Evolutionary conservation across 768 basidiomycete species (phyloP).

Genomic region (Panaeolus cyanescens): DNA sequence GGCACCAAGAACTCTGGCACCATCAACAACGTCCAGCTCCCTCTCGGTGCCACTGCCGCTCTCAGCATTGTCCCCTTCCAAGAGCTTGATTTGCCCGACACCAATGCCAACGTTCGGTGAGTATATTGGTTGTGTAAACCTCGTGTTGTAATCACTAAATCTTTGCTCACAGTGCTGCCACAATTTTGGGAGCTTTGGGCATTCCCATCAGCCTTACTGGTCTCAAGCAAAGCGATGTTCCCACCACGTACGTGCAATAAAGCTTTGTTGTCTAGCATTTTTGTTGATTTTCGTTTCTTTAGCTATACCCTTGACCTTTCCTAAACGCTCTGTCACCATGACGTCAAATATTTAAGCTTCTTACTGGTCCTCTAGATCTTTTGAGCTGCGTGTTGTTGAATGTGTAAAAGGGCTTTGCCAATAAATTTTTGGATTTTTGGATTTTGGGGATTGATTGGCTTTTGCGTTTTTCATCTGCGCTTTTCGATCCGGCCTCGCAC

Average conservation of each 20-base stretch:
- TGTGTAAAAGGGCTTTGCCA: background rate
- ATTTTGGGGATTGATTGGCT: background rate
- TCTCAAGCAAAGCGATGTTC: slow-evolving; percentile 34
- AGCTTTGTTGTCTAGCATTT: too few relatives aligned
- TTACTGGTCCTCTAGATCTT: too few relatives aligned
- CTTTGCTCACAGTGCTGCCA: slow-evolving; percentile 25
- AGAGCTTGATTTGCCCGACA: slow-evolving; percentile 49
- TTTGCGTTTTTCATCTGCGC: background rate
- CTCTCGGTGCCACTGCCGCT: slow-evolving; percentile 49
- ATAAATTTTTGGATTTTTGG: background rate
- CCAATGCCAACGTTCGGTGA: slow-evolving; percentile 40
- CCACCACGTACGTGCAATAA: slow-evolving; percentile 31
- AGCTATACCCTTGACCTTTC: background rate
- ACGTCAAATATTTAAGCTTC: background rate
- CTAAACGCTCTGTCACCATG: background rate
- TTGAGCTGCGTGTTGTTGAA: too few relatives aligned
- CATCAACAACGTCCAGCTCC: slow-evolving; percentile 57
- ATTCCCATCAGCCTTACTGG: slow-evolving; percentile 36
- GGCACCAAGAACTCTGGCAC: slow-evolving; percentile 59
- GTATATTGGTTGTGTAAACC: slow-evolving; percentile 6
- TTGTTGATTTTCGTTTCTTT: background rate
- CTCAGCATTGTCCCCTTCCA: slow-evolving; percentile 57
- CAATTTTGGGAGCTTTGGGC: slow-evolving; percentile 32
- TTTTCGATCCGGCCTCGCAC: background rate
- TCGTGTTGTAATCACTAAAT: background rate